Base-by-base conservation (phyloP, 2,329 filamentous ascomycete species). In the Scleromitrula shiraiana region DNA sequence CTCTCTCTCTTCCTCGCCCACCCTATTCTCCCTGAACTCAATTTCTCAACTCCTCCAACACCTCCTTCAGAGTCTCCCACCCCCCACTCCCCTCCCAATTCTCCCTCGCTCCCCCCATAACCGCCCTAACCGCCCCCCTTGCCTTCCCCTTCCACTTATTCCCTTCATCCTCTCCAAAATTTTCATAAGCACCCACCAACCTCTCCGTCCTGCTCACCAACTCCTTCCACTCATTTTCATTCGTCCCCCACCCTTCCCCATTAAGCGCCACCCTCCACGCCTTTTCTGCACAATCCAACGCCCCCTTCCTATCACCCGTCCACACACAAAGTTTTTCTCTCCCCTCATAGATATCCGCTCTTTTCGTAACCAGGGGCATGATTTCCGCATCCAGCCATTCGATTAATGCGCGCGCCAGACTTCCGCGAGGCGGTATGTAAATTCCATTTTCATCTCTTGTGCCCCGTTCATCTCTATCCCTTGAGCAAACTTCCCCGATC, bases 141-240 rank as follows among this genome's bases (percentile, higher is more conserved):
- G 88, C 87, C 75, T 95, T 97, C 54, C 86, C 86, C 65, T 79
- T 85, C 93, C 93, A 98, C 60, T 82, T 83, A 50, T 76, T 77
- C 2, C 87, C 88, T 17, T 80, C 73, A 55, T 77, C 74, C 0
- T 73, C 69, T 0, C 86, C 86, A 58, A 89, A 81, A 64, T 83
- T 88, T 68, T 93, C 86, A 67, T 96, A 87, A 43, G 85, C 79
- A 54, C 86, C 82, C 1, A 93, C 87, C 35, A 97, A 68, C 62
- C 88, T 82, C 48, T 89, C 79, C 0, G 93, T 97, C 15, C 76
- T 76, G 36, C 73, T 72, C 54, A 76, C 72, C 12, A 80, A 76
- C 33, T 78, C 77, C 23, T 77, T 71, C 66, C 78, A 81, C 38
- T 64, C 69, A 53, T 75, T 72, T 67, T 69, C 74, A 3, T 71